A percentile compares a stretch with the other conserved stretches of the same genome.
Evolutionary conservation across 169 alveolate genomes (phyloP).

Genomic region (Toxoplasma gondii): DNA sequence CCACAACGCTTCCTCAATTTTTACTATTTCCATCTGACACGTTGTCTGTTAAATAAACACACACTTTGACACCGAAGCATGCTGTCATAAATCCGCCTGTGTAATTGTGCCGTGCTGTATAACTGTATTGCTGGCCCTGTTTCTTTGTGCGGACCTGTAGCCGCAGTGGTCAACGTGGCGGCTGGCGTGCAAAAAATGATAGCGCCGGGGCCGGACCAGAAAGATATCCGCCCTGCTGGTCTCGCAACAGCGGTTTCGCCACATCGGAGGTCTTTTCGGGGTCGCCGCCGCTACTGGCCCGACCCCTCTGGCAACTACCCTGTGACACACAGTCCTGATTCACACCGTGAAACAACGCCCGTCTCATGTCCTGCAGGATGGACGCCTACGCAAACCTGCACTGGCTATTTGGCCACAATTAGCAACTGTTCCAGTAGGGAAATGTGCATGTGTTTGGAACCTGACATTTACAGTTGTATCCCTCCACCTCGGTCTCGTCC

Average conservation of each 20-base stretch:
- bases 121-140: not conserved
- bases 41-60: not conserved
- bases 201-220: not conserved
- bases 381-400: not conserved
- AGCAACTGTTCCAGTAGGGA: slow-evolving; percentile 20
- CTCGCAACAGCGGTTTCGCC: not conserved
- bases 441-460: slow-evolving; percentile 31
- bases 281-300: not conserved
- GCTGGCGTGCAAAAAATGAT: not conserved
- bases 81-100: not conserved
- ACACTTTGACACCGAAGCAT: not conserved
- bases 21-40: not conserved
- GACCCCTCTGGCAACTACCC: not conserved
- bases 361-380: not conserved
- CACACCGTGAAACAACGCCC: not conserved
- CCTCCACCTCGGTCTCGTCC: not conserved
- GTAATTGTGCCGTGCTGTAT: too few species aligned
- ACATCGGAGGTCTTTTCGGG: not conserved
- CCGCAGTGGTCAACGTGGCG: too few species aligned
- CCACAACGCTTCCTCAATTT: slow-evolving; percentile 17
- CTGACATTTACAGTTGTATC: not conserved
- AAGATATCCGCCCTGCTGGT: not conserved
- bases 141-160: not conserved
- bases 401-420: not conserved
- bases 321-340: not conserved